phyloP scores from a whole-genome alignment of 345 rosid genomes.

The Brassica incana region DNA sequence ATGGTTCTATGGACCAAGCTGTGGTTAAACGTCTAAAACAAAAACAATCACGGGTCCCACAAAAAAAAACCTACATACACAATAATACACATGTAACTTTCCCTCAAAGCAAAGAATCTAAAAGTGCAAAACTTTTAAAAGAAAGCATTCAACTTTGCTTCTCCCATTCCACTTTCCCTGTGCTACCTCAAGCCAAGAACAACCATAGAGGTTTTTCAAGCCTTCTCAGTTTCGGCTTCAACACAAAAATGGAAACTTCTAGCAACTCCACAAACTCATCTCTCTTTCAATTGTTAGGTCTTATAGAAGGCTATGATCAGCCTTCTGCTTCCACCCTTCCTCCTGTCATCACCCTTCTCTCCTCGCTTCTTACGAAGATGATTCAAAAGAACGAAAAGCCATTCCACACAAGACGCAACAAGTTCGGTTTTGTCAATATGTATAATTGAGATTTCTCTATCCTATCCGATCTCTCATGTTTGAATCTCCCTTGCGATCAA shows the following conservation, averaged over 20 bases:
- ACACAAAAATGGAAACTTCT: constrained; percentile 29
- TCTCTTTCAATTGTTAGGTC: constrained; percentile 35
- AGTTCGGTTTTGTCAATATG: constrained; percentile 20
- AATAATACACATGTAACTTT: constrained; percentile 31
- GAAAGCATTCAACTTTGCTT: constrained; percentile 26
- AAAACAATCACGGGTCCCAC: constrained; percentile 1
- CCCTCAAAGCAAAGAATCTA: constrained; percentile 37
- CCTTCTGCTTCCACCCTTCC: background rate
- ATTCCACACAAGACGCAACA: constrained; percentile 18
- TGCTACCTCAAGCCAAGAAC: constrained; percentile 10
- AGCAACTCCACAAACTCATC: constrained; percentile 22
- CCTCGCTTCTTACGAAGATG: background rate
- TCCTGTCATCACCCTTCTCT: background rate
- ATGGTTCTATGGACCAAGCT: background rate
- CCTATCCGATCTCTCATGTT: constrained; percentile 1
- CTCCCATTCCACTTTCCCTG: constrained; percentile 7
- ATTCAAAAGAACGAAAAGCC: constrained; percentile 30
- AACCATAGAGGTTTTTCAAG: background rate
- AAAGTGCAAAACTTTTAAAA: constrained; percentile 29
- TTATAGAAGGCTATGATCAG: constrained; percentile 28
- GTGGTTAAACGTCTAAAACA: constrained; percentile 2
- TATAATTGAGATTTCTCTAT: background rate
- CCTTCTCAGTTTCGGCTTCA: background rate
- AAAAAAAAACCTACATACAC: background rate
- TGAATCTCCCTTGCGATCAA: background rate